Base-by-base conservation (phyloP, 2,329 filamentous ascomycete species). In the Scortechinia acanthostroma region DNA sequence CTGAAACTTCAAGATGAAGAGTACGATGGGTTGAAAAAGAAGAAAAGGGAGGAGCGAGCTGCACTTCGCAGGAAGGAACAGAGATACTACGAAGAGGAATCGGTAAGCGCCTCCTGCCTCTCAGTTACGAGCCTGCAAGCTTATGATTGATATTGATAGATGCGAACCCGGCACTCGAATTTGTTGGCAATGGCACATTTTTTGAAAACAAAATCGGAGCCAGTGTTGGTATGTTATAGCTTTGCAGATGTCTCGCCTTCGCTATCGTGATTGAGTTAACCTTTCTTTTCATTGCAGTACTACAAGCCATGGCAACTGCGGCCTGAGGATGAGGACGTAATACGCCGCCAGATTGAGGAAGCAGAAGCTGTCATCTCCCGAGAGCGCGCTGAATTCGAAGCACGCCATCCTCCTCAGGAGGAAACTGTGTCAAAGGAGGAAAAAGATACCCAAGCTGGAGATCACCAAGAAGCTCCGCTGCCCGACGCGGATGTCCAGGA, bases 301-400 rank as follows among this genome's bases (percentile, higher is more conserved):
- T 96, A 93, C 62, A 82, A 84, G 42, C 91, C 91, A 1, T 94
- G 86, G 84, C 81, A 89, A 53, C 71, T 87, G 46, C 80, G 78
- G 22, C 61, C 69, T 3, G 72, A 77, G 40, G 85, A 96, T 59
- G 79, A 91, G 60, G 75, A 80, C 3, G 70, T 63, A 10, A 87
- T 96, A 57, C 74, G 82, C 42, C 68, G 74, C 3, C 91, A 95
- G 60, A 71, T 88, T 21, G 70, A 74, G 42, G 77, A 84, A 44
- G 77, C 76, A 15, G 75, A 89, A 59, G 70, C 68, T 1, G 70
- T 60, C 4, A 80, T 94, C 51, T 73, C 77, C 16, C 71, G 67
- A 46, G 88, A 96, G 59, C 58, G 73, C 21, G 71, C 73, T 43
- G 77, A 83, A 17, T 87, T 88, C 54, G 69, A 80, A 48, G 10